Evolutionary conservation across 805 yeast genomes (phyloP).

Genomic region (Candida wancherniae): DNA sequence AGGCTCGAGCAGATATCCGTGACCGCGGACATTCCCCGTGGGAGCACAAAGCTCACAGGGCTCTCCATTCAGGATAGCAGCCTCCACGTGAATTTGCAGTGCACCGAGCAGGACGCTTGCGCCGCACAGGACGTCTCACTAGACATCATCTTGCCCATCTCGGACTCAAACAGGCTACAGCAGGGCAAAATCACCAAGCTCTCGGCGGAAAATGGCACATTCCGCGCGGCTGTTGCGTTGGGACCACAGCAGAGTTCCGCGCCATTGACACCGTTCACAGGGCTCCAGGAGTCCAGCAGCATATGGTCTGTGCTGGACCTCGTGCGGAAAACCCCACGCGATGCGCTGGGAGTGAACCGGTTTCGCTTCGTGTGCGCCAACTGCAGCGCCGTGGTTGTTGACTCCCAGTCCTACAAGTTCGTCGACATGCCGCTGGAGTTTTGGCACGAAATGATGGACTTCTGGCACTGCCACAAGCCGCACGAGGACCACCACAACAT

Average conservation of each 20-base stretch:
- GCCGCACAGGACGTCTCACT: too few relatives aligned
- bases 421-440: slow-evolving; percentile 81
- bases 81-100: too few relatives aligned
- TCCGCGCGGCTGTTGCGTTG: too few relatives aligned
- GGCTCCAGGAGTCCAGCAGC: slow-evolving; percentile 8
- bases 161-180: not conserved
- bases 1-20: slow-evolving; percentile 14
- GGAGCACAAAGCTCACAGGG: too few relatives aligned
- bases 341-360: slow-evolving; percentile 13
- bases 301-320: slow-evolving; percentile 44
- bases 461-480: slow-evolving; percentile 96
- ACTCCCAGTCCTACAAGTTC: slow-evolving; percentile 31
- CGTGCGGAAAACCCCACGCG: slow-evolving; percentile 27
- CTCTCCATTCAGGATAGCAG: too few relatives aligned
- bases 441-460: slow-evolving; percentile 95
- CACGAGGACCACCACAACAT: slow-evolving; percentile 20
- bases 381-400: slow-evolving; percentile 27
- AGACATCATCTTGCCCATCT: slow-evolving; percentile 6
- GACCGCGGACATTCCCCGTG: slow-evolving; percentile 5
- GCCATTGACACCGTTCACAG: slow-evolving; percentile 10
- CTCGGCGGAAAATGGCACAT: too few relatives aligned
- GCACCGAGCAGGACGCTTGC: too few relatives aligned
- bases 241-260: too few relatives aligned
- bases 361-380: slow-evolving; percentile 29
- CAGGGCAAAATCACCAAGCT: slow-evolving; percentile 7